A percentile compares a stretch with the other conserved stretches of the same genome.
Conservation (phyloP, 208 protist genomes). For the Novymonas esmeraldas region DNA sequence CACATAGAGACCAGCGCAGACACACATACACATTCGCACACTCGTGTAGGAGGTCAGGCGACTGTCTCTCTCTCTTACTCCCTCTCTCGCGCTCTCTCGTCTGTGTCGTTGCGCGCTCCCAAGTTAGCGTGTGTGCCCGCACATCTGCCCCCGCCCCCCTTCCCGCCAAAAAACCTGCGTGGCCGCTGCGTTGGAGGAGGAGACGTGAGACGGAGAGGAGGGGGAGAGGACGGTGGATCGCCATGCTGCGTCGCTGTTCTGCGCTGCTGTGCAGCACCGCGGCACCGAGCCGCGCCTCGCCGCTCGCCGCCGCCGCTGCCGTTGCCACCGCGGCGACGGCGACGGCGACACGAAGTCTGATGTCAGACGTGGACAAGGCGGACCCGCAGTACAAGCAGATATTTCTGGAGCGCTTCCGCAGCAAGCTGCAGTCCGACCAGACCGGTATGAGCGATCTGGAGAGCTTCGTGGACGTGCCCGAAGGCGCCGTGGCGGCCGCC, state of each 20-base stretch:
- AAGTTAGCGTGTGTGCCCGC: no score
- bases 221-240: background rate
- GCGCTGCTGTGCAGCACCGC: constrained; percentile 20
- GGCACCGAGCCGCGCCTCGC: constrained; percentile 14
- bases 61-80: no score
- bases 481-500: constrained; percentile 55
- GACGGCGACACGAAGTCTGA: constrained; percentile 19
- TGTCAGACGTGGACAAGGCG: constrained; percentile 42
- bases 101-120: no score
- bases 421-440: constrained; percentile 60
- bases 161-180: background rate
- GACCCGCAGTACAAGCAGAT: constrained; percentile 67
- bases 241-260: constrained; percentile 32
- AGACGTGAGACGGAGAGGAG: background rate
- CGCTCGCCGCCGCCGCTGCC: constrained; percentile 15
- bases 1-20: no score
- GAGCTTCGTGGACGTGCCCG: constrained; percentile 80
- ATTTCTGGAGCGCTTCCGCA: constrained; percentile 80
- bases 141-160: no score
- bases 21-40: no score
- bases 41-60: no score
- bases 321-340: constrained; percentile 12
- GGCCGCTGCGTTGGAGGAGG: background rate
- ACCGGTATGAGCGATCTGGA: constrained; percentile 79
- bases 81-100: no score